Conservation (phyloP, 345 rosid species). For the Brassica carinata region DNA sequence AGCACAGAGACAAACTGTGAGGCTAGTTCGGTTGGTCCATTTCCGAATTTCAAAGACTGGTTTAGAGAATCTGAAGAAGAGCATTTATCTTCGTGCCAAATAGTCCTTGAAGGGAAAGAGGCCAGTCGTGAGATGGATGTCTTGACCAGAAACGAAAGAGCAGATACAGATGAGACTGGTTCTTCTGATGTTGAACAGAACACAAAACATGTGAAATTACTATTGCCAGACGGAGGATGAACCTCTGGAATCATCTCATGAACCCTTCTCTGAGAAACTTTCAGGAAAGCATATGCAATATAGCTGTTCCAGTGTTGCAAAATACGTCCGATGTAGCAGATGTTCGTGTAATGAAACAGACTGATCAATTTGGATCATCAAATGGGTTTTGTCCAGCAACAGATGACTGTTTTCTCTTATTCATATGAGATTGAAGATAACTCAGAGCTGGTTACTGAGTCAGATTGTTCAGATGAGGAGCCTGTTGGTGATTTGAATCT, state of each 20-base stretch:
- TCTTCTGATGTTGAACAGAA: conserved; percentile 24
- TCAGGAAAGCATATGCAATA: conserved; percentile 25
- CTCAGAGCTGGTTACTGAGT: neutral
- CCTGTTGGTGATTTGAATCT: conserved; percentile 15
- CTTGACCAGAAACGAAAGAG: conserved; percentile 25
- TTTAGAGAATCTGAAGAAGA: no score
- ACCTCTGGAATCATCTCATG: conserved; percentile 28
- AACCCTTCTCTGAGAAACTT: conserved; percentile 2
- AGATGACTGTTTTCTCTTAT: no score
- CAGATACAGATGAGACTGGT: conserved; percentile 26
- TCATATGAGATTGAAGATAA: conserved; percentile 13
- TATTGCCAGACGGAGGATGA: conserved; percentile 17
- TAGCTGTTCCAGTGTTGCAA: conserved; percentile 18
- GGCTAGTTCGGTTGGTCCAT: no score
- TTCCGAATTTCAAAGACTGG: no score
- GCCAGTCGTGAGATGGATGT: conserved; percentile 29
- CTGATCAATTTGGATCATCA: conserved; percentile 31
- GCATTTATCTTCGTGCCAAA: no score
- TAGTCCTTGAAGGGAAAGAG: neutral
- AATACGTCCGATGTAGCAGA: conserved; percentile 18
- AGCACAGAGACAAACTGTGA: no score
- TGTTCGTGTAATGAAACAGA: conserved; percentile 27
- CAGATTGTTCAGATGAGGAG: no score
- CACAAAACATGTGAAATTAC: neutral
- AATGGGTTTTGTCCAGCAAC: conserved; percentile 23